These are phyloP conservation scores for Mycena amicta DNA, from an alignment of 768 basidiomycete genomes.

Conservation along the genomic window DNA sequence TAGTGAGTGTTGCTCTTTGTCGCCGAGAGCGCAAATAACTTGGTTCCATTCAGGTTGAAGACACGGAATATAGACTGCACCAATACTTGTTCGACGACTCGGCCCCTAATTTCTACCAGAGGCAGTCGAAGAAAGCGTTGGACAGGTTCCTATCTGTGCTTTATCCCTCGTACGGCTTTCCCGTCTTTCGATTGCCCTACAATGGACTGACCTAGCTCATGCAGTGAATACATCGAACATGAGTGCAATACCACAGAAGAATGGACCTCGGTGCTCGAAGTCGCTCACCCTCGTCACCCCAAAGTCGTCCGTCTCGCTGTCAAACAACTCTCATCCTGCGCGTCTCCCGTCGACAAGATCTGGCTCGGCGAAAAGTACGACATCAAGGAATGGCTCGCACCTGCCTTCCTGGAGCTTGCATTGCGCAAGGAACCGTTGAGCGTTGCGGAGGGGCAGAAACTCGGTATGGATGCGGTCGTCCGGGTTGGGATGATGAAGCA, in stretches of 20 bases:
- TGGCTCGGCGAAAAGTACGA: constrained; percentile 32
- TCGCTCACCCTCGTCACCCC: constrained; percentile 26
- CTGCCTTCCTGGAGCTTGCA: constrained; percentile 40
- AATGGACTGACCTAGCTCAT: constrained; percentile 22
- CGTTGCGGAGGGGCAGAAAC: not conserved
- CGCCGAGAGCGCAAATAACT: not conserved
- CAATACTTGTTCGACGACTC: constrained; percentile 32
- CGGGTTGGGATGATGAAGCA: constrained; percentile 36
- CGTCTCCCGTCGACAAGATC: constrained; percentile 36
- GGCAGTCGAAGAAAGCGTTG: constrained; percentile 43
- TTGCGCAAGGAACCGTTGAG: constrained; percentile 12
- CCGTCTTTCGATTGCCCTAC: not conserved
- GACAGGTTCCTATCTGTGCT: constrained; percentile 32
- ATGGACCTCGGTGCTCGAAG: constrained; percentile 39
- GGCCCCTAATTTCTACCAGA: constrained; percentile 22
- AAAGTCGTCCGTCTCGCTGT: constrained; percentile 35
- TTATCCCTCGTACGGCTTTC: constrained; percentile 24
- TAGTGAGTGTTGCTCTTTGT: constrained; percentile 14
- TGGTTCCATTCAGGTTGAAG: constrained; percentile 27
- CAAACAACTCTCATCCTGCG: constrained; percentile 27
- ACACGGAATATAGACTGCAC: constrained; percentile 28
- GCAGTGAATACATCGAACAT: constrained; percentile 28
- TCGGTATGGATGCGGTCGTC: constrained; percentile 32
- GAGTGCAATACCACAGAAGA: constrained; percentile 37
- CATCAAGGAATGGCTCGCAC: constrained; percentile 32